phyloP scores from a whole-genome alignment of 2,329 filamentous ascomycete genomes.

The Pseudopithomyces chartarum region DNA sequence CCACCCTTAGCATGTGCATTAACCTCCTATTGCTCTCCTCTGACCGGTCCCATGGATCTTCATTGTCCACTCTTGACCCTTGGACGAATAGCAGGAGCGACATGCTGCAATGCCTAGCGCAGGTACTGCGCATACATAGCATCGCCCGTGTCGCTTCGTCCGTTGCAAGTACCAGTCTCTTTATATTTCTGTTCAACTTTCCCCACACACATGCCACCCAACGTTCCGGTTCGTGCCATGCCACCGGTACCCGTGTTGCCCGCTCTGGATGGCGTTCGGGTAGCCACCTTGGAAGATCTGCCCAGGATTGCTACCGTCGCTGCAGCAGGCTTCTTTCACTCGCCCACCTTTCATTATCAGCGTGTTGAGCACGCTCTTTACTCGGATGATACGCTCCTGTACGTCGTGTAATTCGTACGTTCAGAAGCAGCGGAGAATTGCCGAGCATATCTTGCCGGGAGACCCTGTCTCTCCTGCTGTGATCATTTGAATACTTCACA shows the following conservation, averaged over 20 bases:
- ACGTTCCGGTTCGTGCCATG: slow-evolving; percentile 13
- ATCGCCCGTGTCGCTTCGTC: not conserved
- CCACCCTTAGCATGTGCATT: not conserved
- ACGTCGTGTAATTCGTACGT: slow-evolving; percentile 5
- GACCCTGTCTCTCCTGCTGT: not conserved
- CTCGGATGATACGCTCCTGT: slow-evolving; percentile 28
- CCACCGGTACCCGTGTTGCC: slow-evolving; percentile 14
- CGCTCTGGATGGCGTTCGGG: slow-evolving; percentile 22
- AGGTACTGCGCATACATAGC: slow-evolving; percentile 6
- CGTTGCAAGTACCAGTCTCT: not conserved
- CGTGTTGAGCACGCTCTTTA: slow-evolving; percentile 24
- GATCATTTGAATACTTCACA: not conserved
- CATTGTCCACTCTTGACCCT: not conserved
- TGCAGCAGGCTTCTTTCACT: slow-evolving; percentile 35
- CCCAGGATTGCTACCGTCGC: slow-evolving; percentile 33
- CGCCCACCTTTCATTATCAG: slow-evolving; percentile 36
- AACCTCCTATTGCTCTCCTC: not conserved
- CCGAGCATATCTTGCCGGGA: not conserved
- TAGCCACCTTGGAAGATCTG: slow-evolving; percentile 30
- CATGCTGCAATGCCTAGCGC: not conserved
- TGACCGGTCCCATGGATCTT: slow-evolving; percentile 1
- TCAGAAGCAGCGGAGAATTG: not conserved
- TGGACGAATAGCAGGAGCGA: not conserved
- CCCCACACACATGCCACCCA: not conserved
- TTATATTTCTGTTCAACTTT: not conserved